Conservation (phyloP, 257 asterid genomes). For the Capsicum pubescens region DNA sequence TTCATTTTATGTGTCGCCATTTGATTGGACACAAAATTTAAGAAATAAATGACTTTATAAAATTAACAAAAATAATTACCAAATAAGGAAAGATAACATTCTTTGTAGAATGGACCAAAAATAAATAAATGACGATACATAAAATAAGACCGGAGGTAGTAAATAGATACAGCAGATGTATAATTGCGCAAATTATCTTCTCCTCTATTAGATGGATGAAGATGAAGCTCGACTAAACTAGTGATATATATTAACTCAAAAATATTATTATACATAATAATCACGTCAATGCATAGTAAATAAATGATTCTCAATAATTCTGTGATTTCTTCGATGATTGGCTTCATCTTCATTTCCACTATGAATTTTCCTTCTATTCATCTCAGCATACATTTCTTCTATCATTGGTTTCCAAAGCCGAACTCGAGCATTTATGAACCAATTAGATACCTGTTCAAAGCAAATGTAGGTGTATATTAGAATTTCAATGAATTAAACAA, state of each 20-base stretch:
- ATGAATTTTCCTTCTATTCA: slow-evolving; percentile 59
- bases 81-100: too few species aligned
- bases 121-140: too few species aligned
- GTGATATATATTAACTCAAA: slow-evolving; percentile 27
- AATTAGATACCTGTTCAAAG: slow-evolving; percentile 71
- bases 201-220: neutral
- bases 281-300: slow-evolving; percentile 45
- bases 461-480: neutral
- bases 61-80: too few species aligned
- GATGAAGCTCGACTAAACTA: slow-evolving; percentile 22
- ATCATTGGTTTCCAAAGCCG: slow-evolving; percentile 96
- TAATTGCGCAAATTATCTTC: slow-evolving; percentile 10
- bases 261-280: slow-evolving; percentile 2
- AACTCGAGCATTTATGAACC: slow-evolving; percentile 94
- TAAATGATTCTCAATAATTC: slow-evolving; percentile 43
- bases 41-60: too few species aligned
- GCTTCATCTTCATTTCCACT: slow-evolving; percentile 46
- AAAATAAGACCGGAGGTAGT: too few species aligned
- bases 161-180: slow-evolving; percentile 16
- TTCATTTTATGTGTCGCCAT: too few species aligned
- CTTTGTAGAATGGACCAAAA: too few species aligned
- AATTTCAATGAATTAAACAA: neutral
- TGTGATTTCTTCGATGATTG: slow-evolving; percentile 39
- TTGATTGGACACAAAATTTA: too few species aligned
- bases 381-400: slow-evolving; percentile 92